Base-by-base conservation (phyloP, 352 stramenopile species). In the Phytophthora macrochlamydospora region DNA sequence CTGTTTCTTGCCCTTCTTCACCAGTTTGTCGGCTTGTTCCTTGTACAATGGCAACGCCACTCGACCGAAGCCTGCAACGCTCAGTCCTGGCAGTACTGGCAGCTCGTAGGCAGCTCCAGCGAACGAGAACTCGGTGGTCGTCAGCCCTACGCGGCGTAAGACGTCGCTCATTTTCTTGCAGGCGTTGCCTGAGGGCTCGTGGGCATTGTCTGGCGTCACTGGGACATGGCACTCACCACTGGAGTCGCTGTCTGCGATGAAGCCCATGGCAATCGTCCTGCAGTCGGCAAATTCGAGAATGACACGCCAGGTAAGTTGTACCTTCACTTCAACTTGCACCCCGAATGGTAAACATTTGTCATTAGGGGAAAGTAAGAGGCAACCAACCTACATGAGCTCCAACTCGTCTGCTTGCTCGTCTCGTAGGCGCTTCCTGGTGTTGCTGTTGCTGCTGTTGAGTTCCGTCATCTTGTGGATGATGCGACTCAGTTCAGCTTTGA, bases 401-500 rank as follows among this genome's bases (percentile, higher is more conserved):
- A 40, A 11, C 35, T 40, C 35, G 35, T 40, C 35, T 11, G 9
- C 14, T 12, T 49, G 12, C 2, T 28, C 43, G 12, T n/a, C n/a
- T 49, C 18, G 43, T n/a, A 29, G 18, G 9, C 32, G 5, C 9
- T 35, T 4, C 2, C 6, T 49, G 14, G 9, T 40, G 3, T 2
- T 40, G 1, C 1, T 13, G 6, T 14, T 18, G 13, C 59, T 56
- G 7, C 14, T 24, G 30, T 33, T 49, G 28, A 51, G 18, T 24
- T 24, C 18, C 18, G 18, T 24, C 18, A 24, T 24, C 18, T 24
- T 24, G 18, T 24, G 18, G 18, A 24, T 24, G 2, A 61, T 43
- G 0, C 51, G 59, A 38, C 32, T 5, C 7, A 67, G 56, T 51
- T 67, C 59, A 51, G 59, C 35, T 40, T 40, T 40, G 35, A 40